phyloP scores from a whole-genome alignment of 1,284 basidiomycete species.

The Sutorius eximius region DNA sequence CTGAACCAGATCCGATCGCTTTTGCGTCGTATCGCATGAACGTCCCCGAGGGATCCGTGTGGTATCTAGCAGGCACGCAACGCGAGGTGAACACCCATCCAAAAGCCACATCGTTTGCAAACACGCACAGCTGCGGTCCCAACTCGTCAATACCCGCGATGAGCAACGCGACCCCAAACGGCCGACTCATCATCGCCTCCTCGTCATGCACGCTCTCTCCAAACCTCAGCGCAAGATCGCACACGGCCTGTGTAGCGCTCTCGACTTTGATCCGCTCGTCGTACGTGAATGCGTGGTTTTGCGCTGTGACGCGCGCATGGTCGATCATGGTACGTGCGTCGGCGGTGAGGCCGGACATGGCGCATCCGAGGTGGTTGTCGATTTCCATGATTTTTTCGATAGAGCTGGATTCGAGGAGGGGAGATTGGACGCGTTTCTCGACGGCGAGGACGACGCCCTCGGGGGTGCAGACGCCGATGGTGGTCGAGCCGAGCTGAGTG shows the following conservation, averaged over 20 bases:
- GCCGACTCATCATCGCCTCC: slow-evolving; percentile 98
- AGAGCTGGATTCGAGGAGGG: slow-evolving; percentile 90
- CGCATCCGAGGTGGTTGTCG: slow-evolving; percentile 93
- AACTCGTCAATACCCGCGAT: slow-evolving; percentile 97
- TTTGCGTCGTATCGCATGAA: slow-evolving; percentile 98
- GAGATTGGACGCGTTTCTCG: slow-evolving; percentile 98
- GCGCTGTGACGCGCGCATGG: slow-evolving; percentile 95
- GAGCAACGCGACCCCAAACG: slow-evolving; percentile 96
- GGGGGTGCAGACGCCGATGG: slow-evolving; percentile 87
- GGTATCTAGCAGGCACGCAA: slow-evolving; percentile 58
- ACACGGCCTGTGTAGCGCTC: slow-evolving; percentile 96
- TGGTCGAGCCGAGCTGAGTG: slow-evolving; percentile 90
- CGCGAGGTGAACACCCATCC: slow-evolving; percentile 8
- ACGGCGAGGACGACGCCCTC: slow-evolving; percentile 93
- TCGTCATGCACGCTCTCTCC: slow-evolving; percentile 99
- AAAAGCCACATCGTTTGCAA: not conserved
- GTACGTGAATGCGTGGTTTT: slow-evolving; percentile 97
- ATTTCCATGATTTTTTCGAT: slow-evolving; percentile 99
- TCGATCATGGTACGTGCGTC: slow-evolving; percentile 99
- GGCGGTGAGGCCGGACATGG: slow-evolving; percentile 97
- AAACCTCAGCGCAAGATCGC: slow-evolving; percentile 95
- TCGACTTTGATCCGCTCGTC: slow-evolving; percentile 97
- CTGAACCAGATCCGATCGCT: slow-evolving; percentile 97
- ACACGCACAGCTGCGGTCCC: slow-evolving; percentile 87
- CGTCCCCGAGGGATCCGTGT: slow-evolving; percentile 99